Conservation (phyloP, 2,329 filamentous ascomycete species). For the Alternaria sp. region DNA sequence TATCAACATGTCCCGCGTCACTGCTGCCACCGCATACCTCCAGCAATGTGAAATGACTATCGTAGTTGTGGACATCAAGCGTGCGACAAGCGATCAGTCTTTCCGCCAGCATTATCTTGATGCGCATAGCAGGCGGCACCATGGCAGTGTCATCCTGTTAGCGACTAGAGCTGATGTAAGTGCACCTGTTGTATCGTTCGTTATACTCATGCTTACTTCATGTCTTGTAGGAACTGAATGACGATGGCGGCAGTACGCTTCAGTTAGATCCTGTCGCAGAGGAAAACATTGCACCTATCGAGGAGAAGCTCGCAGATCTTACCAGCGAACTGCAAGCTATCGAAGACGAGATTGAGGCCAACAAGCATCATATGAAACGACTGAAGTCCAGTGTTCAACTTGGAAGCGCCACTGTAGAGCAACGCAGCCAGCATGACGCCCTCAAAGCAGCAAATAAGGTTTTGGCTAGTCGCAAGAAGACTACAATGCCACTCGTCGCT, state of each 20-base stretch:
- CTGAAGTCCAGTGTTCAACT: not conserved
- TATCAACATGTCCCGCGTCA: conserved; percentile 21
- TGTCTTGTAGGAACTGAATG: conserved; percentile 13
- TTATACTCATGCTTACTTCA: not conserved
- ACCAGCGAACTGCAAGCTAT: not conserved
- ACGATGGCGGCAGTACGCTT: conserved; percentile 9
- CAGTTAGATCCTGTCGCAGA: conserved; percentile 3
- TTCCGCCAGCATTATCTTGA: conserved; percentile 23
- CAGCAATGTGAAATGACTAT: conserved; percentile 31
- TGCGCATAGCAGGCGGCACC: conserved; percentile 22
- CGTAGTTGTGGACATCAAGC: conserved; percentile 28
- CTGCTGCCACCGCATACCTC: conserved; percentile 22
- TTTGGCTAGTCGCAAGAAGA: conserved; percentile 1
- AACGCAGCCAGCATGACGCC: not conserved
- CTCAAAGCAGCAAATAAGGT: conserved; percentile 7
- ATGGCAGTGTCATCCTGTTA: conserved; percentile 33
- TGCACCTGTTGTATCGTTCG: not conserved
- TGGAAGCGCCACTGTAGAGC: not conserved
- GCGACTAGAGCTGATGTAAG: conserved; percentile 29
- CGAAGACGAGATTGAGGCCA: not conserved
- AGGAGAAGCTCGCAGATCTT: not conserved
- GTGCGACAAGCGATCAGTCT: conserved; percentile 14
- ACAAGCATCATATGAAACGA: conserved; percentile 4
- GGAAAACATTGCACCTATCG: conserved; percentile 8
- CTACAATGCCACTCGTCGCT: not conserved